A percentile compares a stretch with the other conserved stretches of the same genome.
phyloP scores from a whole-genome alignment of 352 stramenopile genomes.

The Globisporangium apiculatum region DNA sequence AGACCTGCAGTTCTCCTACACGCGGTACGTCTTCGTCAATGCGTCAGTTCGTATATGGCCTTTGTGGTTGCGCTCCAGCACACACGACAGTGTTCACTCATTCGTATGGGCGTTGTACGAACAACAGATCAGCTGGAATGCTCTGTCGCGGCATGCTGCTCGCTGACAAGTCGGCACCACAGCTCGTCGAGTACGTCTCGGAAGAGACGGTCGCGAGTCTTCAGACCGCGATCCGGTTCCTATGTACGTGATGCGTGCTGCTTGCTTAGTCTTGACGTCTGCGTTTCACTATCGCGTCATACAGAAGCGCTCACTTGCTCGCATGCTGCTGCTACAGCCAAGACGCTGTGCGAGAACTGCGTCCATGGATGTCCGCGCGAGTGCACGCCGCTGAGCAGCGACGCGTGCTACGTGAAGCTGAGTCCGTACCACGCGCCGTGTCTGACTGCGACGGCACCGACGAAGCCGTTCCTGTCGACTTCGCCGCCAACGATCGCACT shows the following conservation, averaged over 20 bases:
- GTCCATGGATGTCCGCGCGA: conserved; percentile 53
- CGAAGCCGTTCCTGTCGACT: conserved; percentile 49
- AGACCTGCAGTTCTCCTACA: conserved; percentile 47
- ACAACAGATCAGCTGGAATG: conserved; percentile 38
- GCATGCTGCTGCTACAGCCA: conserved; percentile 21
- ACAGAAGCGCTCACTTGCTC: neutral
- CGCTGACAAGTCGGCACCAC: conserved; percentile 29
- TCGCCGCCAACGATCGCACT: conserved; percentile 36
- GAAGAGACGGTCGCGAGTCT: conserved; percentile 29
- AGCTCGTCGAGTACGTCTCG: conserved; percentile 30
- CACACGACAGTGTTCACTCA: no score
- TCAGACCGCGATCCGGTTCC: conserved; percentile 37
- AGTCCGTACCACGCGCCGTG: conserved; percentile 79
- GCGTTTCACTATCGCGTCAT: neutral
- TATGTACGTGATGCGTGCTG: conserved; percentile 21
- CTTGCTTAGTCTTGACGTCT: neutral
- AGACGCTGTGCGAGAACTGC: conserved; percentile 64
- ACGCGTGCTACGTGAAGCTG: conserved; percentile 45
- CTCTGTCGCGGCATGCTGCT: conserved; percentile 48
- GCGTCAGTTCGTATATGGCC: neutral
- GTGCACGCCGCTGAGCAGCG: conserved; percentile 28
- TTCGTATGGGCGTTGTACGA: neutral
- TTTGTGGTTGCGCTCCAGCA: no score
- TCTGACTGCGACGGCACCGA: conserved; percentile 50
- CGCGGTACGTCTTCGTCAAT: conserved; percentile 20